Conservation (phyloP, 257 asterid species). For the Vinca minor region DNA sequence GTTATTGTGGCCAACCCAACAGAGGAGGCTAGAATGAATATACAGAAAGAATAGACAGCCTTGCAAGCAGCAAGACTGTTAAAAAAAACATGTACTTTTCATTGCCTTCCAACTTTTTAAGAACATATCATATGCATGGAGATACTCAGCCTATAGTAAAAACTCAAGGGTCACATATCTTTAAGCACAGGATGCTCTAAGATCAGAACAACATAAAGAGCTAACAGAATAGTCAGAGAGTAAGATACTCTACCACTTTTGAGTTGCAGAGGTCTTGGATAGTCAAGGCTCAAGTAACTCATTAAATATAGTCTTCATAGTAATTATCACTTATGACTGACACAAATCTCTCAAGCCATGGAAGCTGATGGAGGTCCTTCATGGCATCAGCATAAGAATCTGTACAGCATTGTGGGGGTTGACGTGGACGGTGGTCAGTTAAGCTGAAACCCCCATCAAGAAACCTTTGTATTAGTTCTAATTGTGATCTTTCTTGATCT, state of each 20-base stretch:
- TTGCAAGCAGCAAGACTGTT: too few species aligned
- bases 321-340: conserved; percentile 79
- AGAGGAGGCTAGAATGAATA: too few species aligned
- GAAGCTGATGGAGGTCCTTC: conserved; percentile 93
- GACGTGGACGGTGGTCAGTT: conserved; percentile 46
- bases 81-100: neutral
- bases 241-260: conserved; percentile 17
- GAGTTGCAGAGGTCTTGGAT: neutral
- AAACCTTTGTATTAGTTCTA: conserved; percentile 81
- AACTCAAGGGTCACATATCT: neutral
- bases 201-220: neutral
- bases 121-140: neutral
- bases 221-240: conserved; percentile 18
- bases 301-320: conserved; percentile 62
- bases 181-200: neutral
- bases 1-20: too few species aligned
- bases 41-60: too few species aligned
- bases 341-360: conserved; percentile 95
- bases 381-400: conserved; percentile 79
- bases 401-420: conserved; percentile 60
- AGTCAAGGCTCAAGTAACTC: conserved; percentile 20
- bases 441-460: conserved; percentile 81
- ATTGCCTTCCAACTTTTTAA: neutral
- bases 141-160: neutral
- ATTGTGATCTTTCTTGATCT: conserved; percentile 89